Percentiles rank a stretch among this genome's conserved stretches.
Conservation (phyloP, 2,329 filamentous ascomycete species). For the Pseudogymnoascus sp. region DNA sequence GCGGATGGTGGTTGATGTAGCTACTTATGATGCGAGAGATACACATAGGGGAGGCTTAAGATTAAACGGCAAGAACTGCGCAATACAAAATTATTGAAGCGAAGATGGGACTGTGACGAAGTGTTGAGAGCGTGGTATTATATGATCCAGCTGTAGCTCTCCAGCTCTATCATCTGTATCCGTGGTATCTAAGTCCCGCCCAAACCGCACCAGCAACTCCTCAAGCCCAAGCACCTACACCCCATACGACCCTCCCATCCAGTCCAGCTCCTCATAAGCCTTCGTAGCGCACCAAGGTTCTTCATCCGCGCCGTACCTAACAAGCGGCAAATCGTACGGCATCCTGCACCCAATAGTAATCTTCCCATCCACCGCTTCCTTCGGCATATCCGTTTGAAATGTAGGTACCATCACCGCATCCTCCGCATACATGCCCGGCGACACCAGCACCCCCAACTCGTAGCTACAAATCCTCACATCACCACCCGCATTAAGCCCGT, state of each 20-base stretch:
- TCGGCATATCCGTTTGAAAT: slow-evolving; percentile 53
- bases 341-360: slow-evolving; percentile 61
- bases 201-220: neutral
- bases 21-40: neutral
- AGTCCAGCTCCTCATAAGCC: slow-evolving; percentile 52
- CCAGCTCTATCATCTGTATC: neutral
- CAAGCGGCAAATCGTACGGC: slow-evolving; percentile 73
- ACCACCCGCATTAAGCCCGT: slow-evolving; percentile 43
- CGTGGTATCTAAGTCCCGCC: neutral
- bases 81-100: neutral
- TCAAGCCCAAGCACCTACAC: neutral
- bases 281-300: slow-evolving; percentile 68
- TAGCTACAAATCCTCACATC: slow-evolving; percentile 69
- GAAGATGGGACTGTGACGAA: neutral
- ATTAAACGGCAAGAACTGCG: neutral
- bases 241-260: slow-evolving; percentile 33
- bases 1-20: neutral
- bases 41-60: neutral
- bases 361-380: slow-evolving; percentile 16
- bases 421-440: slow-evolving; percentile 53
- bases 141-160: neutral
- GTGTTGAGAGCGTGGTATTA: neutral
- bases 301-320: slow-evolving; percentile 53
- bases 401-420: slow-evolving; percentile 53
- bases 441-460: slow-evolving; percentile 76